phyloP scores from a whole-genome alignment of 768 basidiomycete species.

The Phlebiopsis gigantea region DNA sequence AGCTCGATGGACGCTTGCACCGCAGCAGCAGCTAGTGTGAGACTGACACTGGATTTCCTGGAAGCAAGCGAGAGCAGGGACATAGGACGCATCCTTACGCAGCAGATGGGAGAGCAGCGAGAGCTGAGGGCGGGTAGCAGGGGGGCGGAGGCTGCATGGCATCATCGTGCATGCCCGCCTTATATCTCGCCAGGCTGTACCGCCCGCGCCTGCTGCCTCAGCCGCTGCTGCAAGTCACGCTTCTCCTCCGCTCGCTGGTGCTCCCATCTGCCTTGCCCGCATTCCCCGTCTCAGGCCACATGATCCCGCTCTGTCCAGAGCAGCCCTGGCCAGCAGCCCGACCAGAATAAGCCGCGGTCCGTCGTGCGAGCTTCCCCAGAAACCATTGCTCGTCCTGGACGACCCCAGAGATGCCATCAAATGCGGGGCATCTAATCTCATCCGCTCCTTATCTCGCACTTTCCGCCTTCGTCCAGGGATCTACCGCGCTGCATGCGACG shows the following conservation, averaged over 20 bases:
- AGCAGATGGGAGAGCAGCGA: not conserved
- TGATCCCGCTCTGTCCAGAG: not conserved
- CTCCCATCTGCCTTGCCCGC: not conserved
- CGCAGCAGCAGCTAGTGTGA: conserved; percentile 5
- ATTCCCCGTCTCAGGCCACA: not conserved
- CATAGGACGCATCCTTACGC: not conserved
- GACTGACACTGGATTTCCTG: not conserved
- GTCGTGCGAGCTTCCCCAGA: not conserved
- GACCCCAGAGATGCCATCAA: not conserved
- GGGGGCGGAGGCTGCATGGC: not conserved
- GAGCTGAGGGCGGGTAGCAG: not conserved
- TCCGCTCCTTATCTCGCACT: not conserved
- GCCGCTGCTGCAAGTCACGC: not conserved
- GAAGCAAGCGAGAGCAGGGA: not conserved
- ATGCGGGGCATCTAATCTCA: not conserved
- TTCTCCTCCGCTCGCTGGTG: not conserved
- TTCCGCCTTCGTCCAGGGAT: not conserved
- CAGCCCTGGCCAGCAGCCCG: not conserved
- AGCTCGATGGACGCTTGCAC: not conserved
- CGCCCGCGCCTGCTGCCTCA: not conserved
- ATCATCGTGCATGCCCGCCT: not conserved
- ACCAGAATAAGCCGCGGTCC: not conserved
- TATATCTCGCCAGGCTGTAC: not conserved
- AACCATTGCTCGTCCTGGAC: not conserved
- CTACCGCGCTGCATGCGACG: not conserved